Evolutionary conservation across 306 rosid genomes (phyloP).

Genomic region (Urtica urens): DNA sequence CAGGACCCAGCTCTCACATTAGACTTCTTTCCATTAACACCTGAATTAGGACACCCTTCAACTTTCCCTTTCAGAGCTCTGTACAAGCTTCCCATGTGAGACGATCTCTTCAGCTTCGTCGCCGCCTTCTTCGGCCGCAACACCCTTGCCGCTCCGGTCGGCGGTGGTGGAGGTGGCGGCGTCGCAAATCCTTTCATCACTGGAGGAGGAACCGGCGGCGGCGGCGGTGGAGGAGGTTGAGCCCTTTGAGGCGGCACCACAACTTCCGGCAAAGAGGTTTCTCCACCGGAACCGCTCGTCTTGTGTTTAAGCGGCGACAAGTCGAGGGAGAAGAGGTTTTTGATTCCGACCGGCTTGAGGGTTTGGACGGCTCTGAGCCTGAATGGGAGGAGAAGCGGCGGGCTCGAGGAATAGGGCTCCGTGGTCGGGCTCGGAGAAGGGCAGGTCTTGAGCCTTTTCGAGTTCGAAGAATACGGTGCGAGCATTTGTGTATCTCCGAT

Average conservation of each 20-base stretch:
- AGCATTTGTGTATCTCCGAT: constrained; percentile 7
- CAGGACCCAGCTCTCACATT: background rate
- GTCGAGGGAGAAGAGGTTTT: constrained; percentile 9
- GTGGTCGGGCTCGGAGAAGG: constrained; percentile 17
- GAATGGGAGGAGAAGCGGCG: constrained; percentile 14
- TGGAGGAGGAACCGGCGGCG: constrained; percentile 2
- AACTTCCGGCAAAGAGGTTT: background rate
- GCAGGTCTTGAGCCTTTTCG: background rate
- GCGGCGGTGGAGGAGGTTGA: background rate
- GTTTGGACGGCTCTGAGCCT: constrained; percentile 14
- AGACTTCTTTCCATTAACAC: constrained; percentile 11
- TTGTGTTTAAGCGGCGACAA: background rate
- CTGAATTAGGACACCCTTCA: constrained; percentile 29
- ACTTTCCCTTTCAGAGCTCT: constrained; percentile 23
- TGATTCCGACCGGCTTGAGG: constrained; percentile 15
- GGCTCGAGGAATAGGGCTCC: constrained; percentile 9
- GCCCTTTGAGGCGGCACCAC: background rate
- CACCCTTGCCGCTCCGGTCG: constrained; percentile 6
- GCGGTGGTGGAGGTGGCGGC: constrained; percentile 26
- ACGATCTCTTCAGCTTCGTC: constrained; percentile 29
- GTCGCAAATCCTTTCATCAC: background rate
- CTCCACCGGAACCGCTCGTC: too few species aligned
- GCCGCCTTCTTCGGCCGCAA: constrained; percentile 20
- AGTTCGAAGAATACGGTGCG: constrained; percentile 6
- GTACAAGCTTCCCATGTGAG: constrained; percentile 30